These are phyloP conservation scores for Aspergillus incahuasiensis DNA, from an alignment of 495 filamentous ascomycete species.

Conservation along the genomic window DNA sequence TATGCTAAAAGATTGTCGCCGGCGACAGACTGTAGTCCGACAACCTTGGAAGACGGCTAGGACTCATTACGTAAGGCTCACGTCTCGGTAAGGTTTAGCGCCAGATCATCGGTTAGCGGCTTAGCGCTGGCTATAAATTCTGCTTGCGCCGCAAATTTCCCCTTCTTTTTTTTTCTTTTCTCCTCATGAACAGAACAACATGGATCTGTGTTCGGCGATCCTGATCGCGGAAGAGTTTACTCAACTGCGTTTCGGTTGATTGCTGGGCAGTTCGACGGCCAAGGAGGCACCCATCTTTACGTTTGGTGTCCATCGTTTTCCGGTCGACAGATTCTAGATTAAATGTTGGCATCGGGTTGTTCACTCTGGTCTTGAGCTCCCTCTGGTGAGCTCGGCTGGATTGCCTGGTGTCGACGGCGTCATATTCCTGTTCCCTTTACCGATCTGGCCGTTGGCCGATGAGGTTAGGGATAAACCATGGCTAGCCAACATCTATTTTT, in stretches of 20 bases:
- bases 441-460: constrained; percentile 72
- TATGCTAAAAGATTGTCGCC: not conserved
- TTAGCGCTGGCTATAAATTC: constrained; percentile 29
- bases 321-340: constrained; percentile 89
- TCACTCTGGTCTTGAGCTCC: constrained; percentile 62
- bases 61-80: constrained; percentile 15
- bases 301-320: constrained; percentile 70
- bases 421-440: constrained; percentile 85
- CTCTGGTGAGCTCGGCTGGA: constrained; percentile 65
- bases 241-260: constrained; percentile 62
- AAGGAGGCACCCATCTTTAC: constrained; percentile 67
- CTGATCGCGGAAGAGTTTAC: constrained; percentile 44
- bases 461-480: constrained; percentile 85
- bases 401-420: constrained; percentile 56
- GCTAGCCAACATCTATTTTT: constrained; percentile 64
- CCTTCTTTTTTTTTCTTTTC: constrained; percentile 33
- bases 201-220: constrained; percentile 83
- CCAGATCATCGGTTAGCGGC: constrained; percentile 18
- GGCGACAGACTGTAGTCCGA: not conserved
- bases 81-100: constrained; percentile 29
- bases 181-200: constrained; percentile 47
- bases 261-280: constrained; percentile 76
- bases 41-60: not conserved
- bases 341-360: constrained; percentile 45
- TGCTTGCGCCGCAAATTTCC: constrained; percentile 21